Base-by-base conservation (phyloP, 176 grass and related monocot species). In the Carex kokanica region DNA sequence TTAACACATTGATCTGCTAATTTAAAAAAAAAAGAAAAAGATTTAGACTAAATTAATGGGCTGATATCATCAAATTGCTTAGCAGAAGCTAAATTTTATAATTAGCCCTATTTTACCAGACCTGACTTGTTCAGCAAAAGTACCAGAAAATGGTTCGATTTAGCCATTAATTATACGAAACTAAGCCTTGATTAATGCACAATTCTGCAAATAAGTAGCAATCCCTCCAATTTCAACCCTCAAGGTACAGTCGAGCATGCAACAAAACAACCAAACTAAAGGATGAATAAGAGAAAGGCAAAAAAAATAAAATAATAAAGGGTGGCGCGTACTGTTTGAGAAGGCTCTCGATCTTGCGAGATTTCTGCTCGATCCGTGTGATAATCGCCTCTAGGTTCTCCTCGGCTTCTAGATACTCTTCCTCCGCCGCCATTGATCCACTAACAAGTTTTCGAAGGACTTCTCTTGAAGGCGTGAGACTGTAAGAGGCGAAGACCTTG, bases 381-480 rank as follows among this genome's bases (percentile, higher is more conserved):
- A 99, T 95, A 71, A 99, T 93, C n/a, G 93, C 96, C 84, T 95
- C 96, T 14, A 95, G 86, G 70, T 99, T 95, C 89, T 90, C 96
- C 49, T 91, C 95, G 14, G 85, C 88, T 3, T 95, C 89, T 15
- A 87, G 82, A 85, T 87, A 92, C 36, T 63, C 85, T 41, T 87
- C 88, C 81, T 60, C 45, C 66, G 84, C 86, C 81, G 79, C 87
- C 74, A 27, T 78, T 27, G 21, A 75, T 75, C 47, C 21, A 24
- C 18, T 69, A 10, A 1, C 32, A 34, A 31, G 4, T 16, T 66
- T 38, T 68, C 64, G 64, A 38, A 15, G 31, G 64, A 68, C 31
- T 34, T 68, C 4, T 15, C 29, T 38, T 1, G 4, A 38, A 38
- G 64, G 64, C 60, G 10, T n/a, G n/a, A n/a, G n/a, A n/a, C n/a